A percentile compares a stretch with the other conserved stretches of the same genome.
These are phyloP conservation scores for Clitoria ternatea DNA, from an alignment of 306 rosid species.

Conservation along the genomic window DNA sequence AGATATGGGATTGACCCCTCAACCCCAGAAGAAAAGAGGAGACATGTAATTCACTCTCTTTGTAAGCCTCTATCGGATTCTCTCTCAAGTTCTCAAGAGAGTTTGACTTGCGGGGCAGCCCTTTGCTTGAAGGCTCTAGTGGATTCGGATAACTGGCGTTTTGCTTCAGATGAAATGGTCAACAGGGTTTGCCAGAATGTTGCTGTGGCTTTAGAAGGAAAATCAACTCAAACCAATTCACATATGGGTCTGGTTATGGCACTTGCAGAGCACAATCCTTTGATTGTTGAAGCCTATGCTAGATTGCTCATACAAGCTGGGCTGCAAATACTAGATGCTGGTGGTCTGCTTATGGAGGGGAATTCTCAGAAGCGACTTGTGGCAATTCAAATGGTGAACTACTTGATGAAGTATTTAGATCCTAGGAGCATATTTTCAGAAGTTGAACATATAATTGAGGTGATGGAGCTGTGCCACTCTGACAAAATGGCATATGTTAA, in stretches of 20 bases:
- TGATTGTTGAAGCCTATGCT: constrained; percentile 86
- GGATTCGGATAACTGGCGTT: constrained; percentile 91
- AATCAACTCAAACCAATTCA: constrained; percentile 64
- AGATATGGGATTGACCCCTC: constrained; percentile 90
- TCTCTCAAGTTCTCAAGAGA: constrained; percentile 67
- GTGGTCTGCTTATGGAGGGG: constrained; percentile 50
- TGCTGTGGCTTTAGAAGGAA: constrained; percentile 71
- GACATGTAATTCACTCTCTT: constrained; percentile 57
- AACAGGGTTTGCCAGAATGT: constrained; percentile 83
- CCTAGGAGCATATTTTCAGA: constrained; percentile 74
- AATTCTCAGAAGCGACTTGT: constrained; percentile 73
- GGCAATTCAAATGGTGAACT: constrained; percentile 79
- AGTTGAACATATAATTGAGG: constrained; percentile 61
- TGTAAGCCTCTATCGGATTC: constrained; percentile 75
- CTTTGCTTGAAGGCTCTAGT: constrained; percentile 83
- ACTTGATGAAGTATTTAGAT: constrained; percentile 75
- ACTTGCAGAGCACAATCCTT: constrained; percentile 71
- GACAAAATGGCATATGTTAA: constrained; percentile 74
- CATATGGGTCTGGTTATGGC: constrained; percentile 84
- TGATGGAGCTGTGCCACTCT: constrained; percentile 73
- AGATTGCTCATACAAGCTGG: constrained; percentile 69
- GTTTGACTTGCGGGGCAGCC: constrained; percentile 79
- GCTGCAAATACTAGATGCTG: constrained; percentile 49
- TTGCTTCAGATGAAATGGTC: constrained; percentile 78
- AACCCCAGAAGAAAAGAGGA: constrained; percentile 67